Evolutionary conservation across 2,329 filamentous ascomycete species (phyloP), one percentile per base, ranked within the genome.

Genomic region (Mycosphaerelloides madeirae): DNA sequence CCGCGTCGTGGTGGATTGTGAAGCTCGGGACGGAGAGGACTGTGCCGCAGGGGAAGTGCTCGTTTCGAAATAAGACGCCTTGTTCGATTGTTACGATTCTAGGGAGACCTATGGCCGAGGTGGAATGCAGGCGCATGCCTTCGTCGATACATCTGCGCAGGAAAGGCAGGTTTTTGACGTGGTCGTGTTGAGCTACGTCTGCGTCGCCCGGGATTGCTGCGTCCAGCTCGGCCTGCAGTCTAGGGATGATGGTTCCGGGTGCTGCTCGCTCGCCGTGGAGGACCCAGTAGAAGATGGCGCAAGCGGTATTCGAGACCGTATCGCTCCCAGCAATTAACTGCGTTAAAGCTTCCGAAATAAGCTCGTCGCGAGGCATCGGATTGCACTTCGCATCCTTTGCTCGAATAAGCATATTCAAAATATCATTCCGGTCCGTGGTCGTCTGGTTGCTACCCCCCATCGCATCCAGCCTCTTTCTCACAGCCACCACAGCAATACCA

Each of bases 291-390:
- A 53, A 59, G 15, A 50, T 50, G 13, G 52, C 57, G 16, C 51
- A 55, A 5, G 63, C 28, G 1, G 62, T 64, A 44, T 65, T 65
- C 15, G 58, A 61, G 6, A 62, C 59, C 3, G 63, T 65, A 32
- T 65, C 63, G n/a, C 58, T 61, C 6, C 62, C 63, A 13, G 62
- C 63, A n/a, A 65, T 65, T 2, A 65, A 46, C 35, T 64, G 55
- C 1, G 62, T 65, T 16, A 65, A 43, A 3, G 62, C 60, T 44
- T 65, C 63, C 6, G 63, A 61, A 12, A 56, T 54, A 6, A 65
- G 48, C 29, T 65, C 61, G 7, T 53, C 46, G 3, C 52, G 49
- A 14, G 52, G 52, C 58, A 65, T 59, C 1, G 59, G 60, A 12
- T 54, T 45, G 12, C 61, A 60, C 28, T 52, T 55, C 1, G 53